These are phyloP conservation scores for Lojkania enalia DNA, from an alignment of 2,329 filamentous ascomycete species.

Conservation along the genomic window DNA sequence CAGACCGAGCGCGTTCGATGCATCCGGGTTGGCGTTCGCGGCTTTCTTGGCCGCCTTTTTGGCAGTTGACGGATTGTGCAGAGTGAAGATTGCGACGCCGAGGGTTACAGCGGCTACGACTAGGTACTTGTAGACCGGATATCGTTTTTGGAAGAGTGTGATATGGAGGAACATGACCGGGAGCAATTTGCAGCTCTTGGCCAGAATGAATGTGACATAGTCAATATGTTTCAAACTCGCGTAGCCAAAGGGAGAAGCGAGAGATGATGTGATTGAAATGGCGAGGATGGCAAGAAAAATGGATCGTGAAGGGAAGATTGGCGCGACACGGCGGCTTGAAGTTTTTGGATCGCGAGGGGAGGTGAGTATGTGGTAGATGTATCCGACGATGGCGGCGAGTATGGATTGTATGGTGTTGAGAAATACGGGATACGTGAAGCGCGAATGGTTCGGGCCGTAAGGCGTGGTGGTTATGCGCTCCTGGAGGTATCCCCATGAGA, in stretches of 20 bases:
- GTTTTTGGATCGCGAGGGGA: constrained; percentile 56
- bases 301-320: constrained; percentile 74
- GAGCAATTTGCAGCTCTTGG: constrained; percentile 98
- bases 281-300: constrained; percentile 81
- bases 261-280: constrained; percentile 82
- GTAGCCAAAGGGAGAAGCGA: constrained; percentile 95
- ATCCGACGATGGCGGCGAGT: constrained; percentile 82
- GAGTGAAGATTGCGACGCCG: constrained; percentile 92
- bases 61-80: constrained; percentile 65
- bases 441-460: constrained; percentile 66
- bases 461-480: constrained; percentile 94
- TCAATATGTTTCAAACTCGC: constrained; percentile 90
- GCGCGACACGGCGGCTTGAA: constrained; percentile 38
- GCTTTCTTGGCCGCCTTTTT: constrained; percentile 44
- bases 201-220: constrained; percentile 96
- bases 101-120: constrained; percentile 89
- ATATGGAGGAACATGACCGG: constrained; percentile 97
- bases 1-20: constrained; percentile 75
- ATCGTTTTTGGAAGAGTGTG: constrained; percentile 83
- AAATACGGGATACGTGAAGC: constrained; percentile 92
- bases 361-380: constrained; percentile 71
- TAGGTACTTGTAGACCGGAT: constrained; percentile 94
- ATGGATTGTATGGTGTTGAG: constrained; percentile 94
- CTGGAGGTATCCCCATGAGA: constrained; percentile 96
- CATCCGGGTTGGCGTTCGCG: constrained; percentile 64